Percentiles rank a stretch among this genome's conserved stretches.
phyloP scores from a whole-genome alignment of 2,329 filamentous ascomycete species.

The Ophiosphaerella herpotricha region DNA sequence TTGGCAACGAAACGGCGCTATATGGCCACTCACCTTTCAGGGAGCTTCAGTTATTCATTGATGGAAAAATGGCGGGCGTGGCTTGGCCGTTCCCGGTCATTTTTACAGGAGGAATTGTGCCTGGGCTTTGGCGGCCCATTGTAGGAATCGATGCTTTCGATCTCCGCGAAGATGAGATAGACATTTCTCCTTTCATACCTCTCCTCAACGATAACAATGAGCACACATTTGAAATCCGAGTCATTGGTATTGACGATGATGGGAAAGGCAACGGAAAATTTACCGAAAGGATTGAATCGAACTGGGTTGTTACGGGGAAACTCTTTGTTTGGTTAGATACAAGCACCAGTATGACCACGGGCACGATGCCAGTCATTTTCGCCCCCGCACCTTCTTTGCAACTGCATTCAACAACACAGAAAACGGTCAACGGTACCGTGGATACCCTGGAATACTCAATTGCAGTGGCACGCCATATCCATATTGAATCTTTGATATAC shows the following conservation, averaged over 20 bases:
- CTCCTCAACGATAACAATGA: constrained; percentile 66
- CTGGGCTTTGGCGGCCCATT: constrained; percentile 76
- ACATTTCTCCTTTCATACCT: constrained; percentile 77
- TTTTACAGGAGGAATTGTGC: constrained; percentile 80
- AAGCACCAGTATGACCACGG: constrained; percentile 58
- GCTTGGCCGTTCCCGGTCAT: constrained; percentile 83
- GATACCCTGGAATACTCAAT: constrained; percentile 65
- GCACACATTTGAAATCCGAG: constrained; percentile 70
- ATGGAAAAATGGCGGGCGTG: constrained; percentile 72
- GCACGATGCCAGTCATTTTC: constrained; percentile 42
- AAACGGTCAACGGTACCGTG: constrained; percentile 59
- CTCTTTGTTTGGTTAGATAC: constrained; percentile 75
- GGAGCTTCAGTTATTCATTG: constrained; percentile 77
- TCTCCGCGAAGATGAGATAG: constrained; percentile 77
- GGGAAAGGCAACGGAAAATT: constrained; percentile 54
- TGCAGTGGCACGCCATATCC: constrained; percentile 59
- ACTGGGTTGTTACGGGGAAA: constrained; percentile 80
- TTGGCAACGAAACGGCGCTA: constrained; percentile 61
- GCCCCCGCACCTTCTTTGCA: constrained; percentile 53
- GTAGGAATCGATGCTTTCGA: constrained; percentile 81
- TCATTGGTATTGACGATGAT: constrained; percentile 68
- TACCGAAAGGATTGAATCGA: constrained; percentile 62
- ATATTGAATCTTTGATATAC: constrained; percentile 57
- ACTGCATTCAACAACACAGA: constrained; percentile 56
- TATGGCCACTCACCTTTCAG: constrained; percentile 75